Evolutionary conservation across 2,329 filamentous ascomycete species (phyloP).

Genomic region (Colletotrichum australisinense): DNA sequence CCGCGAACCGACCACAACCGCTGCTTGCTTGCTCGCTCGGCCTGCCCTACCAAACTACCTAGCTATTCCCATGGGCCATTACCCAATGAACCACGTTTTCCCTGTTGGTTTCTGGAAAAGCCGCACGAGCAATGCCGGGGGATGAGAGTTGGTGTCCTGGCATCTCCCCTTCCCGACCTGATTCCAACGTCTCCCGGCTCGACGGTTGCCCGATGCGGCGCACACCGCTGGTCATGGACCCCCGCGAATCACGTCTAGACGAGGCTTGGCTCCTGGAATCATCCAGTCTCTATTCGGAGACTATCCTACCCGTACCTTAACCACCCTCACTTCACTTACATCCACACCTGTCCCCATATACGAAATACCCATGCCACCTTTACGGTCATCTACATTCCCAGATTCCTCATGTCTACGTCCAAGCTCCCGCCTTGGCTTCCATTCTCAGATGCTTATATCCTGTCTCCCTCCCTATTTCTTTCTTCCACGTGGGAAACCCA

Average conservation of each 20-base stretch:
- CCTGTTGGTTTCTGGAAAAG: neutral
- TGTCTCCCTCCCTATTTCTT: neutral
- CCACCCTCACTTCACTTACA: neutral
- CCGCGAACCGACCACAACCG: neutral
- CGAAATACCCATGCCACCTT: neutral
- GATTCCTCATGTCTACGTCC: neutral
- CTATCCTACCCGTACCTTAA: no score
- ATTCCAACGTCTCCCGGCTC: conserved; percentile 5
- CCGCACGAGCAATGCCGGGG: neutral
- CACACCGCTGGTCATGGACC: conserved; percentile 14
- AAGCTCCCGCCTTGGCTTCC: neutral
- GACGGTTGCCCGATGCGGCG: conserved; percentile 10
- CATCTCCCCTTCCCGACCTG: neutral
- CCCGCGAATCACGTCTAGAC: conserved; percentile 10
- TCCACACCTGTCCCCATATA: neutral
- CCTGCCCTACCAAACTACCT: neutral
- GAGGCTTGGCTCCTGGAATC: conserved; percentile 29
- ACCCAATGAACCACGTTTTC: neutral
- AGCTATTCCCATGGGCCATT: neutral
- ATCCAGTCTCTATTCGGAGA: conserved; percentile 9
- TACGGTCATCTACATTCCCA: neutral
- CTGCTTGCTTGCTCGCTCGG: neutral
- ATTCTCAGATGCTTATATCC: neutral
- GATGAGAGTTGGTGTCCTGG: neutral
- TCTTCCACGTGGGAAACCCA: neutral